Evolutionary conservation across 345 rosid species (phyloP), one percentile per base, ranked within the genome.

Genomic region (Corchorus capsularis): DNA sequence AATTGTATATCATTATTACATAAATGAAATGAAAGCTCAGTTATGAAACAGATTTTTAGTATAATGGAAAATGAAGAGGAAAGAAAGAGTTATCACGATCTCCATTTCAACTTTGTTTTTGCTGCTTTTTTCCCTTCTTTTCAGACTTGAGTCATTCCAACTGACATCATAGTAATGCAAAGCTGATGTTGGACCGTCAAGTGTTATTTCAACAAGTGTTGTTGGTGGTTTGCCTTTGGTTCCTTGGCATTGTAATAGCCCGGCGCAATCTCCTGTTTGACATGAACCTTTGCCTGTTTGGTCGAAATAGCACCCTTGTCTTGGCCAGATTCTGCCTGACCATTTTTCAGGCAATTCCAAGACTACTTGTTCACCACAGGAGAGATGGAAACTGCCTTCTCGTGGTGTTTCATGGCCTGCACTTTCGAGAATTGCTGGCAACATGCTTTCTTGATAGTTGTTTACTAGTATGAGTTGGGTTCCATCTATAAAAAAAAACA

Each of bases 91-190:
- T n/a, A n/a, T n/a, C n/a, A n/a, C n/a, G n/a, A n/a, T n/a, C n/a
- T n/a, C n/a, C n/a, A n/a, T n/a, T n/a, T n/a, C n/a, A n/a, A n/a
- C n/a, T n/a, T n/a, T n/a, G n/a, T n/a, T n/a, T n/a, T n/a, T n/a
- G n/a, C n/a, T n/a, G n/a, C n/a, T n/a, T n/a, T n/a, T n/a, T n/a
- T n/a, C n/a, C n/a, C n/a, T n/a, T n/a, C n/a, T n/a, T n/a, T n/a
- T n/a, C n/a, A n/a, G n/a, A n/a, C n/a, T n/a, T n/a, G n/a, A n/a
- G n/a, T n/a, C n/a, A n/a, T n/a, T n/a, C n/a, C n/a, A 72, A 53
- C 91, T 88, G 15, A 84, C 89, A 72, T 86, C 89, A 43, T 84
- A 88, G 84, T 72, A 88, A 82, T 88, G 91, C 54, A 88, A 52
- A 56, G 80, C 65, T 0, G 87, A 86, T n/a, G 50, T 64, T 13